Percentiles rank a stretch among this genome's conserved stretches.
Conservation (phyloP, 139 green algal species). For the Chlorella vulgaris region DNA sequence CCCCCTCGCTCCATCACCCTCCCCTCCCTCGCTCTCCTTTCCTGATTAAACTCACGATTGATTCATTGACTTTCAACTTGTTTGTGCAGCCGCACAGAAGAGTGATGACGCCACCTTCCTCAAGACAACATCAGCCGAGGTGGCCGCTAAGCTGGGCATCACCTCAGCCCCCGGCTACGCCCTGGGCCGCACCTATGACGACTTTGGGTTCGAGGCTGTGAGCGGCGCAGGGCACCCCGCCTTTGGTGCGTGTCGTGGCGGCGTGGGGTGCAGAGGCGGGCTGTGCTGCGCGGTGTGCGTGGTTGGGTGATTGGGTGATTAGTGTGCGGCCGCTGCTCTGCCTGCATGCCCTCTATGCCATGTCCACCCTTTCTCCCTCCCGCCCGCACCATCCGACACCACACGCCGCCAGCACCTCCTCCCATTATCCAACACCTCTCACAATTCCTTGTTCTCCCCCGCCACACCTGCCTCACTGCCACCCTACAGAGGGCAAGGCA, state of each 20-base stretch:
- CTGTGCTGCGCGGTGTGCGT: neutral
- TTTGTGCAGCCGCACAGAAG: slow-evolving; percentile 49
- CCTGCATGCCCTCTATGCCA: no score
- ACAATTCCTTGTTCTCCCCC: no score
- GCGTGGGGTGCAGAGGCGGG: neutral
- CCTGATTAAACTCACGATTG: neutral
- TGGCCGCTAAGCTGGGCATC: slow-evolving; percentile 68
- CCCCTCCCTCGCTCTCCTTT: neutral
- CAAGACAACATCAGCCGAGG: slow-evolving; percentile 66
- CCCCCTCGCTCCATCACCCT: no score
- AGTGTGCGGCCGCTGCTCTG: slow-evolving; percentile 23
- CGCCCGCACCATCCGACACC: no score
- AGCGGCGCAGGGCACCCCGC: slow-evolving; percentile 27
- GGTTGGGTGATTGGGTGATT: slow-evolving; percentile 6
- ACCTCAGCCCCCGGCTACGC: slow-evolving; percentile 45
- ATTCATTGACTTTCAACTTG: neutral
- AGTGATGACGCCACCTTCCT: slow-evolving; percentile 69
- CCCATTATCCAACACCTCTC: no score
- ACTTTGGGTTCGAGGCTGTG: slow-evolving; percentile 40
- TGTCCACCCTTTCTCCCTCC: no score
- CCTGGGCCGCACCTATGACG: slow-evolving; percentile 74
- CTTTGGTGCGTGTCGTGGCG: slow-evolving; percentile 9
- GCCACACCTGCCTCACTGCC: neutral
- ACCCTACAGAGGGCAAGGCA: slow-evolving; percentile 29
- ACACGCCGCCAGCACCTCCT: no score